Evolutionary conservation across 2,329 filamentous ascomycete genomes (phyloP), one percentile per base, ranked within the genome.

Genomic region (Lasiodiplodia gonubiensis): DNA sequence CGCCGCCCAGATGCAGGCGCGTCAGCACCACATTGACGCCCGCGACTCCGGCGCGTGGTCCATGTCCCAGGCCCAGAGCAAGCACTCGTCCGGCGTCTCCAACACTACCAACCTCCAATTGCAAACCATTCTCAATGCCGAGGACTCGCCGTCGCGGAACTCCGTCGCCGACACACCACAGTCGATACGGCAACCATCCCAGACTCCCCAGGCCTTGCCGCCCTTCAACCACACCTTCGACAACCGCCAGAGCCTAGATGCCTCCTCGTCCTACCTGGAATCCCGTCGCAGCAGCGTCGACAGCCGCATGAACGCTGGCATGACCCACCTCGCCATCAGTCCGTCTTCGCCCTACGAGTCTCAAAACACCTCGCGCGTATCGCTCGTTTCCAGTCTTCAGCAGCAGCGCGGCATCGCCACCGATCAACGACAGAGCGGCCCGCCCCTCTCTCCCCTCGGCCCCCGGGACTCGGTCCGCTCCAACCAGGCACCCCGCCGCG

Each of bases 281-380:
- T 88, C 89, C 57, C 86, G 90, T 68, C 87, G 92, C 64, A 92
- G 92, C 79, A 94, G 91, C 72, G 90, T 94, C 4, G 91, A 94
- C 77, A 93, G 91, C 77, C 86, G 91, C 70, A 89, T 94, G 76
- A 92, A 92, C 73, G 87, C 89, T 70, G 86, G 86, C 53, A 89
- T 94, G 77, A 86, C 84, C 67, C 89, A 92, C 54, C 85, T 94
- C 78, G 85, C 88, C 71, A 83, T 94, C 59, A 88, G 88, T 63
- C 86, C 85, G 54, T 84, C 84, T 2, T 91, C 90, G 7, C 91
- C 91, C 0, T 94, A 93, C 73, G 86, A 90, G 27, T 92, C 88
- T 76, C 88, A 91, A 72, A 93, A 94, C 77, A 88, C 90, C 66
- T 93, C 91, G 1, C 90, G 90, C 3, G 88, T 88, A 1, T 93